Evolutionary conservation across 202 grass and related monocot genomes (phyloP).

Genomic region (Miscanthus sacchariflorus): DNA sequence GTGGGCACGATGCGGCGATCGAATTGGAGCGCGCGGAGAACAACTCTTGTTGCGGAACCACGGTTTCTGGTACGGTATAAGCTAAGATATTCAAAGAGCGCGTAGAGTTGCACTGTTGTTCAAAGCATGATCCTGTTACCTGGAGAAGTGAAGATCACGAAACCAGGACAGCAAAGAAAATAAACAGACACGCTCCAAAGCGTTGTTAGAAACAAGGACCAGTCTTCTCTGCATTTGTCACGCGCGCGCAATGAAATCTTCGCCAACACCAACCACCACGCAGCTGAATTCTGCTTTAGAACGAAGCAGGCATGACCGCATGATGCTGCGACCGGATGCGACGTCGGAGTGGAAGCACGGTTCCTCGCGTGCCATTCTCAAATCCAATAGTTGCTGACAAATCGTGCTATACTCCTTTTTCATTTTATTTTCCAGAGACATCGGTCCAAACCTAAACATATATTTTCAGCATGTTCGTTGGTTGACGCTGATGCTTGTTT

Average conservation of each 20-base stretch:
- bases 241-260: background rate
- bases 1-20: background rate
- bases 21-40: background rate
- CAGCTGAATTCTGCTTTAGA: background rate
- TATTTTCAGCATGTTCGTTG: too few species aligned
- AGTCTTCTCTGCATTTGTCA: background rate
- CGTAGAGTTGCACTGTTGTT: background rate
- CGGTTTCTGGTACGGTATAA: background rate
- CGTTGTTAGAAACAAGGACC: background rate
- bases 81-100: background rate
- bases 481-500: too few species aligned
- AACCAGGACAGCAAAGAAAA: background rate
- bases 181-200: background rate
- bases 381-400: background rate
- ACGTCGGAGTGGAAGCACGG: background rate
- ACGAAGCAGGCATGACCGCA: background rate
- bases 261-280: conserved; percentile 8
- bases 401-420: background rate
- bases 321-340: background rate
- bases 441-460: too few species aligned
- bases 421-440: too few species aligned
- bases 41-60: background rate
- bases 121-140: background rate
- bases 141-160: background rate
- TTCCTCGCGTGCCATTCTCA: background rate